These are phyloP conservation scores for Echria macrotheca DNA, from an alignment of 495 filamentous ascomycete species.

Conservation along the genomic window DNA sequence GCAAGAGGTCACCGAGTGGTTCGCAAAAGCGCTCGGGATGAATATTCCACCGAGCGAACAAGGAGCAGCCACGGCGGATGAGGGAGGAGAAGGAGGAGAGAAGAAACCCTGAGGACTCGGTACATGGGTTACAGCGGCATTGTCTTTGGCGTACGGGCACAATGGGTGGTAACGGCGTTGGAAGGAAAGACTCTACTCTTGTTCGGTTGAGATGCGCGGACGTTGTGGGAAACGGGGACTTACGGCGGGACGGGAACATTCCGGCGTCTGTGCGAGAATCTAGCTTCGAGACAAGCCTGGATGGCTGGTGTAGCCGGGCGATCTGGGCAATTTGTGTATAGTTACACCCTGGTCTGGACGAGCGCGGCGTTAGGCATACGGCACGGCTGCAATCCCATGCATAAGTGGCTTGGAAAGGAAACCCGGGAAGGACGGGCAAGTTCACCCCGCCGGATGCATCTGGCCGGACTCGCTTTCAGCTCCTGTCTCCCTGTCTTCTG, in stretches of 20 bases:
- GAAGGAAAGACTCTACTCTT: background rate
- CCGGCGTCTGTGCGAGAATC: no score
- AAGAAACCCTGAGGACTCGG: background rate
- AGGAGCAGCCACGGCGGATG: background rate
- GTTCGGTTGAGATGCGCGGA: background rate
- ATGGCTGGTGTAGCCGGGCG: no score
- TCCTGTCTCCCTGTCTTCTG: background rate
- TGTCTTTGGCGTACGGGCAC: no score
- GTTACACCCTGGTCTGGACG: constrained; percentile 5
- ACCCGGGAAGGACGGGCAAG: no score
- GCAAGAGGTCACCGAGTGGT: constrained; percentile 65
- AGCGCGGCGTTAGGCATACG: background rate
- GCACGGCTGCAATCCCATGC: background rate
- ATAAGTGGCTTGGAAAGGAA: no score
- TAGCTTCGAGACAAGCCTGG: no score
- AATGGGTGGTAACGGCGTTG: background rate
- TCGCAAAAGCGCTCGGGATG: constrained; percentile 55
- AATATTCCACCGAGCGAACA: constrained; percentile 28
- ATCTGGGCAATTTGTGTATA: no score
- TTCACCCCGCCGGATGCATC: no score
- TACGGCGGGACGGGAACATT: no score
- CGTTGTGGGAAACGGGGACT: background rate
- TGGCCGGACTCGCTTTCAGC: no score
- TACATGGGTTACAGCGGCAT: no score
- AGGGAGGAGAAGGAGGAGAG: background rate